These are phyloP conservation scores for Lenwebbia sp. DNA, from an alignment of 345 rosid genomes.

Conservation along the genomic window DNA sequence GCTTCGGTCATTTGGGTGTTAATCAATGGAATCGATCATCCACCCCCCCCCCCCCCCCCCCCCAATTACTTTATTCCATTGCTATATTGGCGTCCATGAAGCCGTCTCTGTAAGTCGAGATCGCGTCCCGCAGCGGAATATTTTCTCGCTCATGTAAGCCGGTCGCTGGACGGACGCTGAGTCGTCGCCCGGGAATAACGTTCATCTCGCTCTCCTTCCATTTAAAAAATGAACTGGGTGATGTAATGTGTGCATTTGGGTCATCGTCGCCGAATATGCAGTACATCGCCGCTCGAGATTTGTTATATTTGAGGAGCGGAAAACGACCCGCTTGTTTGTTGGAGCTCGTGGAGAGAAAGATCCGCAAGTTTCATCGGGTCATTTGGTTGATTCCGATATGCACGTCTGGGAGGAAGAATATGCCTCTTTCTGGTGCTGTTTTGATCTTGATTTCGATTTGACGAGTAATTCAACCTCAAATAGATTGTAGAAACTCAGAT, in stretches of 20 bases:
- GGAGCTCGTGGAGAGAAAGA: not conserved
- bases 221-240: not conserved
- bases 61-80: not conserved
- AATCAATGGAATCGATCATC: not conserved
- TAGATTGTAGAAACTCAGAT: not conserved
- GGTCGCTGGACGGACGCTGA: not conserved
- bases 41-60: not conserved
- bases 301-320: not conserved
- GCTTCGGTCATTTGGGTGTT: not conserved
- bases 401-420: not conserved
- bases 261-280: not conserved
- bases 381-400: not conserved
- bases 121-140: not conserved
- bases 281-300: not conserved
- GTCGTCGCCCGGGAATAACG: not conserved
- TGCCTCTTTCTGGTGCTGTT: not conserved
- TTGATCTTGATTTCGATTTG: not conserved
- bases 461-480: not conserved
- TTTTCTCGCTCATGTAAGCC: not conserved
- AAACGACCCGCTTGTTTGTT: not conserved
- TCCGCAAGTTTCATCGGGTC: not conserved
- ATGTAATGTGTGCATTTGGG: not conserved
- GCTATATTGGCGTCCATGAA: not conserved
- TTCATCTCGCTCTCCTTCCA: not conserved
- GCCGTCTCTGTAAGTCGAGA: not conserved